Evolutionary conservation across 805 yeast genomes (phyloP), one percentile per base, ranked within the genome.

Genomic region (Zygoascus tannicola): DNA sequence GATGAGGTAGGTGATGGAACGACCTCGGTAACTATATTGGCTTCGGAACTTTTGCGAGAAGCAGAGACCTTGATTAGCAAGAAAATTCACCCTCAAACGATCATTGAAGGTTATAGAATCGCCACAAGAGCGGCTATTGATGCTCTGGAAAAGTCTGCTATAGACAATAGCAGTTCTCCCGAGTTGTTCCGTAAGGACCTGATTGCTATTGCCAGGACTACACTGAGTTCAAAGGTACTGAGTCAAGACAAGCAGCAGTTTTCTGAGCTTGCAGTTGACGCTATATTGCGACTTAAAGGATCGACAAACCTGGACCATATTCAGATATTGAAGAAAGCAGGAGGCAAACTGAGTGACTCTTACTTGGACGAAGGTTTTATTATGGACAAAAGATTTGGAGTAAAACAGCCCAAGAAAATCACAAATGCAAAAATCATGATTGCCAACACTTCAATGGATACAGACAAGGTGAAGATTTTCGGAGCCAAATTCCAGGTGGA

Each of bases 1-100:
- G 95, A 94, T 48, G 97, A 90, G 64, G 95, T 92, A 51, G 98
- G 98, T 48, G 98, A 88, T 60, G 97, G 97, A 55, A 88, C 99
- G 36, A 92, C 99, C 0, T 84, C 95, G 14, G 98, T 92, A 41
- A 98, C 92, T 34, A 87, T 92, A 50, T 81, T 94, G 60, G 97
- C 98, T 20, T 75, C 94, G 30, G 99, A 92, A 66, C 69, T 92
- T 45, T 71, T 92, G 58, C 84, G 84, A 57, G 76, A 95, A 51
- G 98, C 98, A 34, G 86, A 87, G 64, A 96, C 88, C 55, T 71
- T 92, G 51, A 97, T 92, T 40, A 83, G 82, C 59, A 85, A 85
- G 67, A 85, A 83, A 60, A 92, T 92, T 51, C 98, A 92, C 65
- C 98, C 99, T 33, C 97, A 90, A 65, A 90, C 97, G 4, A 90